These are phyloP conservation scores for Fusarium torreyae DNA, from an alignment of 2,329 filamentous ascomycete genomes.

Conservation along the genomic window DNA sequence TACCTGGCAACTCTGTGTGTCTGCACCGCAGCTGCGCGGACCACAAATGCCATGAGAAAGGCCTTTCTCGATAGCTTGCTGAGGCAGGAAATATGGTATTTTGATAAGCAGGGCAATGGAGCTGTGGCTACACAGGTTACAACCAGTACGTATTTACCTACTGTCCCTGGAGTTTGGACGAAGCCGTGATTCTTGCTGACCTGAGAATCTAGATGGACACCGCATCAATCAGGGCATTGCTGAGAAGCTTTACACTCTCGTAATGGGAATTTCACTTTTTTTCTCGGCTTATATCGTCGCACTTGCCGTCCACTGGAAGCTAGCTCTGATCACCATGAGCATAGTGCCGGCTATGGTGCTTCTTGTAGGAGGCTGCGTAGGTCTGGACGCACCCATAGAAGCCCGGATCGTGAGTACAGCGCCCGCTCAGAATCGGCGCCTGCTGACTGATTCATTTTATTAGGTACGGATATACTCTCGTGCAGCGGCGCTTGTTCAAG, in stretches of 20 bases:
- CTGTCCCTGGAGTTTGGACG: too few species aligned
- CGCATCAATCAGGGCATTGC: conserved; percentile 4
- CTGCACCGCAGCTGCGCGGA: background rate
- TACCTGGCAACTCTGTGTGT: background rate
- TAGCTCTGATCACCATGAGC: conserved; percentile 3
- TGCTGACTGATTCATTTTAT: background rate
- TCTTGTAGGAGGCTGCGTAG: background rate
- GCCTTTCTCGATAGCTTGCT: background rate
- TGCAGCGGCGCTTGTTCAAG: conserved; percentile 2
- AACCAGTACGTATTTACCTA: background rate
- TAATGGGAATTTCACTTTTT: background rate
- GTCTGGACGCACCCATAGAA: background rate
- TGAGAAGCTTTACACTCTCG: background rate
- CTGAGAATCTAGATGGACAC: background rate
- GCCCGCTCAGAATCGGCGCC: too few species aligned
- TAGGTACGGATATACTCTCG: conserved; percentile 1
- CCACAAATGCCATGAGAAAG: background rate
- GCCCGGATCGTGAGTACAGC: background rate
- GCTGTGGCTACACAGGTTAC: background rate
- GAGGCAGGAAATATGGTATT: background rate
- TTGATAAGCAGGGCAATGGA: background rate
- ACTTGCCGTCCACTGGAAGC: background rate
- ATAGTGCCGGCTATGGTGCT: background rate
- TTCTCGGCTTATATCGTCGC: conserved; percentile 4
- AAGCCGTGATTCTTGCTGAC: background rate